These are phyloP conservation scores for Wickerhamomyces sp. DNA, from an alignment of 1,139 yeast species.

Conservation along the genomic window DNA sequence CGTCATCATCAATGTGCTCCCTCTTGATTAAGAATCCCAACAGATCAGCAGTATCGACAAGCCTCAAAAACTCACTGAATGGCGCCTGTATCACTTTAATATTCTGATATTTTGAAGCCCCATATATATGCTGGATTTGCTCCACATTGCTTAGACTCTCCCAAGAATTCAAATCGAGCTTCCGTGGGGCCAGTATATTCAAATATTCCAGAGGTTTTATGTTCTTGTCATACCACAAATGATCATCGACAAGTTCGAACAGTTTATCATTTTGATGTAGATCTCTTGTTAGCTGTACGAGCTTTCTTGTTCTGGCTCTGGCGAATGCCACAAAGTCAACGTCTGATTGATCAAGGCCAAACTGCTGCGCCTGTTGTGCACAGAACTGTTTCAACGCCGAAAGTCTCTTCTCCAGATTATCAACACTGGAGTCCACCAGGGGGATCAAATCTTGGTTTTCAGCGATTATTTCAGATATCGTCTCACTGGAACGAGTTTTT, in stretches of 20 bases:
- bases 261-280: constrained; percentile 4
- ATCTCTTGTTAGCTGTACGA: not conserved
- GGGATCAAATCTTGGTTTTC: not conserved
- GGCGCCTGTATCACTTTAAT: not conserved
- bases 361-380: not conserved
- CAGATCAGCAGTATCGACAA: not conserved
- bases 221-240: constrained; percentile 2
- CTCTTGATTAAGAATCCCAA: not conserved
- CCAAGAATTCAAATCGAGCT: not conserved
- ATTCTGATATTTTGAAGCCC: not conserved
- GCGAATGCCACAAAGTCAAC: not conserved
- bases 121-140: not conserved
- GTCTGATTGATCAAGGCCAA: not conserved
- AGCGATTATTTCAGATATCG: not conserved
- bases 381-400: not conserved
- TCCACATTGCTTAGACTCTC: not conserved
- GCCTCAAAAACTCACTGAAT: not conserved
- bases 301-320: constrained; percentile 4
- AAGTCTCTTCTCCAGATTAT: not conserved
- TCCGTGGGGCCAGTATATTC: not conserved
- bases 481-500: too few species aligned
- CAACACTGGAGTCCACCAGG: not conserved
- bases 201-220: constrained; percentile 1
- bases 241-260: not conserved
- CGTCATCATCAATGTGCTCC: not conserved